Percentiles rank a stretch among this genome's conserved stretches.
Conservation (phyloP, 2,329 filamentous ascomycete species). For the Xylaria digitata region DNA sequence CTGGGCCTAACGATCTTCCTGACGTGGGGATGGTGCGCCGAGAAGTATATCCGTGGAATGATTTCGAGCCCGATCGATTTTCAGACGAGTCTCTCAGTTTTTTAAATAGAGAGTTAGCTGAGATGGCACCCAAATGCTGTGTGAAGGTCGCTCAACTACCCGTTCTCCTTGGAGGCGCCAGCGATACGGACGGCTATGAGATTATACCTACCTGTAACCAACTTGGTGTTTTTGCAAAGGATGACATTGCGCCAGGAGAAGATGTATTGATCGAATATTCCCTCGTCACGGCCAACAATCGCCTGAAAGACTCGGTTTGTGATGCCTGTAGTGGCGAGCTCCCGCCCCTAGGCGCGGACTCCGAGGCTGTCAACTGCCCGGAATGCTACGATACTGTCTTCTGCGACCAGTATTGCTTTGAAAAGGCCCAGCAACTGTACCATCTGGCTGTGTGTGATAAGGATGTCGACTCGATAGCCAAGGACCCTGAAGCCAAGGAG, state of each 20-base stretch:
- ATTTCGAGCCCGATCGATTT: slow-evolving; percentile 75
- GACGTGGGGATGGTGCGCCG: slow-evolving; percentile 76
- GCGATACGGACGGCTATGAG: slow-evolving; percentile 61
- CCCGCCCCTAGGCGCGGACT: slow-evolving; percentile 66
- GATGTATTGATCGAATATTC: slow-evolving; percentile 84
- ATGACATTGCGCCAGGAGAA: slow-evolving; percentile 81
- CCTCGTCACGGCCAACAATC: slow-evolving; percentile 87
- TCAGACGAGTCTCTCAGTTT: slow-evolving; percentile 74
- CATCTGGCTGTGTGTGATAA: slow-evolving; percentile 75
- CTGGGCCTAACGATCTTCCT: slow-evolving; percentile 68
- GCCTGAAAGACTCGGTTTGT: slow-evolving; percentile 86
- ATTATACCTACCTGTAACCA: slow-evolving; percentile 74
- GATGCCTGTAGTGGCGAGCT: slow-evolving; percentile 86
- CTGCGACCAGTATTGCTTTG: slow-evolving; percentile 69
- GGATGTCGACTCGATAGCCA: slow-evolving; percentile 73
- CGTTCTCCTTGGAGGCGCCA: slow-evolving; percentile 69
- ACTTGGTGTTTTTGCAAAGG: slow-evolving; percentile 88
- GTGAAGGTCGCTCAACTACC: slow-evolving; percentile 82
- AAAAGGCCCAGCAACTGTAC: slow-evolving; percentile 68
- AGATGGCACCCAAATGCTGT: slow-evolving; percentile 83
- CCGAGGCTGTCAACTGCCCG: slow-evolving; percentile 64
- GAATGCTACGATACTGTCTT: slow-evolving; percentile 75
- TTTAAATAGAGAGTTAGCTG: slow-evolving; percentile 76
- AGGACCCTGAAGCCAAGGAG: slow-evolving; percentile 70
- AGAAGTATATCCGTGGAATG: slow-evolving; percentile 78